Percentiles rank a stretch among this genome's conserved stretches.
Conservation (phyloP, 2,329 filamentous ascomycete species). For the Delphinella strobiligena region DNA sequence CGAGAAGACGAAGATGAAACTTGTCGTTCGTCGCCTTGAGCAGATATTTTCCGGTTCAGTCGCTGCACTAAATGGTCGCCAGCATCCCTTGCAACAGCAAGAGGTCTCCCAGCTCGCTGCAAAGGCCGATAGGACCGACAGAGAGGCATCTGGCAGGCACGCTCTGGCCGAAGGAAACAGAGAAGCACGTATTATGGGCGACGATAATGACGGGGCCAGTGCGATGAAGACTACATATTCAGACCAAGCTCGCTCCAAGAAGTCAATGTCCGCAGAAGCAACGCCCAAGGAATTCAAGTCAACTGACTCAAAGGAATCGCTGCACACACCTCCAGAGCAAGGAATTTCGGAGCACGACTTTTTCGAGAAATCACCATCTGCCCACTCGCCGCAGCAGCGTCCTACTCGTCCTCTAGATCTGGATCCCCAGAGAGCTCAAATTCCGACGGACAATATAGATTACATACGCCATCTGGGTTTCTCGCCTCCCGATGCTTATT, state of each 20-base stretch:
- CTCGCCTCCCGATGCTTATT: constrained; percentile 44
- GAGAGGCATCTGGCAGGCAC: constrained; percentile 27
- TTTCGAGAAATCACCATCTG: constrained; percentile 20
- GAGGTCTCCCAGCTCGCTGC: constrained; percentile 45
- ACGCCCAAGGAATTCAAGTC: neutral
- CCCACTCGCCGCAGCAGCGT: constrained; percentile 46
- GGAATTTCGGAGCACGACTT: constrained; percentile 10
- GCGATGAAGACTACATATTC: constrained; percentile 2
- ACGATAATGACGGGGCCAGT: constrained; percentile 15
- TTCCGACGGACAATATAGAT: constrained; percentile 65
- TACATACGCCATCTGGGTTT: constrained; percentile 67
- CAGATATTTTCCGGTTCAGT: constrained; percentile 68
- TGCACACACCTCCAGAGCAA: constrained; percentile 2
- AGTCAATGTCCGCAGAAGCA: neutral
- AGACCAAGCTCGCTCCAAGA: neutral
- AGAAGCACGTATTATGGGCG: constrained; percentile 34
- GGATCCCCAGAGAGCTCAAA: constrained; percentile 64
- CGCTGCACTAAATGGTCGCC: constrained; percentile 30
- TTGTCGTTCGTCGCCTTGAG: constrained; percentile 65
- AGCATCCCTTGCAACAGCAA: constrained; percentile 43
- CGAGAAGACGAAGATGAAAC: constrained; percentile 62
- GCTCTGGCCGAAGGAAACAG: constrained; percentile 29
- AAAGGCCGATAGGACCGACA: constrained; percentile 29
- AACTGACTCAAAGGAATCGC: too few relatives aligned
- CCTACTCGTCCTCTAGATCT: constrained; percentile 66